These are phyloP conservation scores for Pueraria montana DNA, from an alignment of 306 rosid species.

Conservation along the genomic window DNA sequence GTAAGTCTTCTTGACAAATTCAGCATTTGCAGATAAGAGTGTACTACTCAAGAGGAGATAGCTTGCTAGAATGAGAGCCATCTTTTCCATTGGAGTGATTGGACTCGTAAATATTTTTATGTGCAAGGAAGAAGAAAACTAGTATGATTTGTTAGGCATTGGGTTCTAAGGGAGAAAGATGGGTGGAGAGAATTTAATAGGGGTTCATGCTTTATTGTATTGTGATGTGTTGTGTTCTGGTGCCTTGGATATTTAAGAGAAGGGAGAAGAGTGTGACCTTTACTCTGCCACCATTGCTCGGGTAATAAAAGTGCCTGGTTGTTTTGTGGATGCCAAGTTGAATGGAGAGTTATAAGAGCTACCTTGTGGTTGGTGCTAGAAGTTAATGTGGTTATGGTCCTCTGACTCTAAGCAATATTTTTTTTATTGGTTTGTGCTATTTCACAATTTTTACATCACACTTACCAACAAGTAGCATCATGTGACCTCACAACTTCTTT, in stretches of 20 bases:
- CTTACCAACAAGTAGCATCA: slow-evolving; percentile 39
- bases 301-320: slow-evolving; percentile 63
- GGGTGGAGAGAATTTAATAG: slow-evolving; percentile 36
- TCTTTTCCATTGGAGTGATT: slow-evolving; percentile 50
- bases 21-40: slow-evolving; percentile 52
- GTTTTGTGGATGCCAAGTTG: slow-evolving; percentile 60
- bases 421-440: slow-evolving; percentile 1
- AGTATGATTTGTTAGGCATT: slow-evolving; percentile 15
- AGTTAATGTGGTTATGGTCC: slow-evolving; percentile 49
- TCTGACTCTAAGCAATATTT: slow-evolving; percentile 5
- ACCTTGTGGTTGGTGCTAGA: slow-evolving; percentile 51
- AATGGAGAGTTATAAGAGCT: slow-evolving; percentile 48
- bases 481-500: slow-evolving; percentile 14
- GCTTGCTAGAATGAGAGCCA: slow-evolving; percentile 48
- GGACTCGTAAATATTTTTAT: slow-evolving; percentile 52
- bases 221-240: slow-evolving; percentile 18
- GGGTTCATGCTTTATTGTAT: slow-evolving; percentile 1
- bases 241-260: slow-evolving; percentile 31
- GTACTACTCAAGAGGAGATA: slow-evolving; percentile 49
- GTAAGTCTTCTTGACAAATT: slow-evolving; percentile 59
- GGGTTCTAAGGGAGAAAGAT: slow-evolving; percentile 9
- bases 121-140: slow-evolving; percentile 25
- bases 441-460: slow-evolving; percentile 31
- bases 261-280: slow-evolving; percentile 28
- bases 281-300: slow-evolving; percentile 12